These are phyloP conservation scores for Coleophoma crateriformis DNA, from an alignment of 2,329 filamentous ascomycete species.

Conservation along the genomic window DNA sequence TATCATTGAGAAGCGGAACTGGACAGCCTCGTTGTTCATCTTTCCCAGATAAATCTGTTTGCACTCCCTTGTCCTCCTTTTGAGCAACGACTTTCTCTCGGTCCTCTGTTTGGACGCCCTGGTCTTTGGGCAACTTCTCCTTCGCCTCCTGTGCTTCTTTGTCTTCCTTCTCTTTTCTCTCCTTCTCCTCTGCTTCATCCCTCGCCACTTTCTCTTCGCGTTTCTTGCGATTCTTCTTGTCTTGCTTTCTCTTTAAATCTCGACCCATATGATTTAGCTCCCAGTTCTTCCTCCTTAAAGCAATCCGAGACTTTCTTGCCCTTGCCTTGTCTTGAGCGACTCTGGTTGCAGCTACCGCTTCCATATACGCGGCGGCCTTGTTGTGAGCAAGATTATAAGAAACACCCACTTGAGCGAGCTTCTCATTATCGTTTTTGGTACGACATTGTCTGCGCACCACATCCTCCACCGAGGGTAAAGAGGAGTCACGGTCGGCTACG, in stretches of 20 bases:
- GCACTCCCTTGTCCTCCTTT: constrained; percentile 17
- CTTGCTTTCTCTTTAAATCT: constrained; percentile 31
- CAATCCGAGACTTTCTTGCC: constrained; percentile 33
- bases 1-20: constrained; percentile 6
- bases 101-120: constrained; percentile 19
- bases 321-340: constrained; percentile 17
- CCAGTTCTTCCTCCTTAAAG: constrained; percentile 42
- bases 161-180: constrained; percentile 30
- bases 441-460: constrained; percentile 48
- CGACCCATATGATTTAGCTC: constrained; percentile 37
- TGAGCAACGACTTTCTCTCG: constrained; percentile 4
- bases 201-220: constrained; percentile 30
- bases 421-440: constrained; percentile 46
- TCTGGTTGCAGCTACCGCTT: constrained; percentile 40
- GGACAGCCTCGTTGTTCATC: constrained; percentile 8
- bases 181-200: constrained; percentile 34
- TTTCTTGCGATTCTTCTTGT: constrained; percentile 34
- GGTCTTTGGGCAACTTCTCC: constrained; percentile 27
- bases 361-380: constrained; percentile 47
- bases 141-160: constrained; percentile 31
- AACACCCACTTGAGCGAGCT: constrained; percentile 50
- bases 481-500: constrained; percentile 40
- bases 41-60: constrained; percentile 7
- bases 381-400: constrained; percentile 56
- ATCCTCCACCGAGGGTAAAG: constrained; percentile 43